Evolutionary conservation across 805 yeast species (phyloP).

Genomic region (Myxozyma nipponensis): DNA sequence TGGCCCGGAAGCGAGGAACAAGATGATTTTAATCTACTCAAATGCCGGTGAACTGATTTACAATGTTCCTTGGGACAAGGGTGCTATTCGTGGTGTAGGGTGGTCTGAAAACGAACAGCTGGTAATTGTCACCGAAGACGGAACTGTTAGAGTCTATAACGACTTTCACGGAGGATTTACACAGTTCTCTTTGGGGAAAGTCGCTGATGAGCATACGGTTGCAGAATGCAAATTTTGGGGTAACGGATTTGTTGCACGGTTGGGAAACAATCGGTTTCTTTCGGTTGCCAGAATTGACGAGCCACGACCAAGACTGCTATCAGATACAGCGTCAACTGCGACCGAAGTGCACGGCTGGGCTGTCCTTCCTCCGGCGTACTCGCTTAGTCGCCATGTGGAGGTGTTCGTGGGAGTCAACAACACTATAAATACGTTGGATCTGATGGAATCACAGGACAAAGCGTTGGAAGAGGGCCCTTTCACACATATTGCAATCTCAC

Average conservation of each 20-base stretch:
- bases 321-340: constrained; percentile 15
- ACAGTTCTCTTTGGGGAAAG: constrained; percentile 45
- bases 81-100: constrained; percentile 51
- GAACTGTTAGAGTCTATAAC: constrained; percentile 53
- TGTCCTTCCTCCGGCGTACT: constrained; percentile 31
- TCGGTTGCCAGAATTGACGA: constrained; percentile 42
- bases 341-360: constrained; percentile 34
- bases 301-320: constrained; percentile 32
- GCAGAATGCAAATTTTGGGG: constrained; percentile 42
- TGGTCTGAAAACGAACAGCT: constrained; percentile 55
- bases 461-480: constrained; percentile 51
- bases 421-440: constrained; percentile 30
- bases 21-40: constrained; percentile 32
- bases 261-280: constrained; percentile 43
- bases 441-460: constrained; percentile 39
- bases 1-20: constrained; percentile 27
- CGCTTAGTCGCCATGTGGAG: constrained; percentile 33
- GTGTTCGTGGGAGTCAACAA: constrained; percentile 31
- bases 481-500: constrained; percentile 44
- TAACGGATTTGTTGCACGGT: constrained; percentile 45
- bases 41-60: constrained; percentile 35
- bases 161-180: constrained; percentile 67
- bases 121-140: constrained; percentile 51
- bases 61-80: constrained; percentile 40
- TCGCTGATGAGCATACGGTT: constrained; percentile 38